A percentile compares a stretch with the other conserved stretches of the same genome.
Conservation (phyloP, 2,329 filamentous ascomycete genomes). For the Xenoacremonium recifei region DNA sequence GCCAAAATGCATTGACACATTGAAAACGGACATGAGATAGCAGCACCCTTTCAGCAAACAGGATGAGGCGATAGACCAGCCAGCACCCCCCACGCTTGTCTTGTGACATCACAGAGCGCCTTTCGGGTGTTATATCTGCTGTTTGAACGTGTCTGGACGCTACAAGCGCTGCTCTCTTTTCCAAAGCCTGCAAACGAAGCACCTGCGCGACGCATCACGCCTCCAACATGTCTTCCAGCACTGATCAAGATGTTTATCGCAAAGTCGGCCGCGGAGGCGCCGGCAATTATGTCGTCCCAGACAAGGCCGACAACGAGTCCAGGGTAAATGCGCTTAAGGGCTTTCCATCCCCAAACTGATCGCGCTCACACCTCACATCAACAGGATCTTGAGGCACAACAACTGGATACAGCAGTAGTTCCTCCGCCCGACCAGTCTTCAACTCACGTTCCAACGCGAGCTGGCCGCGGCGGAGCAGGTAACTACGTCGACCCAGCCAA, state of each 20-base stretch:
- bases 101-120: conserved; percentile 5
- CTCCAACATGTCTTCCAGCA: conserved; percentile 14
- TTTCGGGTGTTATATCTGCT: conserved; percentile 5
- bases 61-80: conserved; percentile 8
- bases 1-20: conserved; percentile 28
- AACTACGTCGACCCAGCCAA: conserved; percentile 50
- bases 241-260: conserved; percentile 43
- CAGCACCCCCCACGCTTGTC: conserved; percentile 9
- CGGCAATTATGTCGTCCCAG: conserved; percentile 58
- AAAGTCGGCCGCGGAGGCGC: conserved; percentile 61
- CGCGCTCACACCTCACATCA: conserved; percentile 7
- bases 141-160: not conserved
- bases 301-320: conserved; percentile 47
- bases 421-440: conserved; percentile 24
- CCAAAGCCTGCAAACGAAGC: too few species aligned
- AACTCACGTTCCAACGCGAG: conserved; percentile 36
- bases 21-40: conserved; percentile 23
- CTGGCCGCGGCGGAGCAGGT: conserved; percentile 61
- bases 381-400: conserved; percentile 41
- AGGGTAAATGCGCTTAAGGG: too few species aligned
- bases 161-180: not conserved
- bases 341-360: too few species aligned
- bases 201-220: too few species aligned
- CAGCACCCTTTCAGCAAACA: conserved; percentile 12
- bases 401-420: conserved; percentile 19